These are phyloP conservation scores for Plasmopara muralis DNA, from an alignment of 352 stramenopile genomes.

Conservation along the genomic window DNA sequence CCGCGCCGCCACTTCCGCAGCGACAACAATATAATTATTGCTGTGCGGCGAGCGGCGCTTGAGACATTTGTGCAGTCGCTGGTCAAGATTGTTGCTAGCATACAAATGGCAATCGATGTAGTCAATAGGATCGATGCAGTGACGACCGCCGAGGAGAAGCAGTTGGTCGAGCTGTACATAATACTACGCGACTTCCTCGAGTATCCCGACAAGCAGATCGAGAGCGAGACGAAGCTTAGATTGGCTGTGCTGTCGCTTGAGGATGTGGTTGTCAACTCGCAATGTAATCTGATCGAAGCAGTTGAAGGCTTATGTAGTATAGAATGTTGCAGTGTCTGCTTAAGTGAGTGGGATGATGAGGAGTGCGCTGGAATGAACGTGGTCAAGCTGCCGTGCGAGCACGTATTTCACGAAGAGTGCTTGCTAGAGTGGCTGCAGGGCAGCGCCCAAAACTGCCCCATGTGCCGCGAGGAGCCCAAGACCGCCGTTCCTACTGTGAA, in stretches of 20 bases:
- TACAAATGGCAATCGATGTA: conserved; percentile 40
- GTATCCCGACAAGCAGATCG: conserved; percentile 82
- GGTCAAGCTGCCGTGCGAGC: conserved; percentile 75
- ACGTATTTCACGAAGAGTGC: conserved; percentile 84
- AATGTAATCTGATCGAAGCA: conserved; percentile 51
- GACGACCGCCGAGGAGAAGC: conserved; percentile 27
- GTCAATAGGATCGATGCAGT: neutral
- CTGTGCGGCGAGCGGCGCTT: conserved; percentile 54
- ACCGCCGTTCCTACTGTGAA: conserved; percentile 2
- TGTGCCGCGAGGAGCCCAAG: conserved; percentile 72
- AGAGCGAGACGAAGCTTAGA: conserved; percentile 80
- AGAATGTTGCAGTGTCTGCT: conserved; percentile 82
- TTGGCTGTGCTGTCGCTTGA: conserved; percentile 74
- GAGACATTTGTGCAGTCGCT: conserved; percentile 77
- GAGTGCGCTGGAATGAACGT: conserved; percentile 77
- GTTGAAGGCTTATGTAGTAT: conserved; percentile 35
- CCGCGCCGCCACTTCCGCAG: conserved; percentile 63
- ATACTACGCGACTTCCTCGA: conserved; percentile 75
- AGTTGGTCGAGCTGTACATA: conserved; percentile 58
- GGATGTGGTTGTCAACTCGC: conserved; percentile 72
- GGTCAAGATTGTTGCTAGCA: conserved; percentile 74
- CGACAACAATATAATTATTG: conserved; percentile 72
- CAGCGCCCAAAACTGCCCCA: conserved; percentile 68
- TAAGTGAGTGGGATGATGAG: conserved; percentile 76
- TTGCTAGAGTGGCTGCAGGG: conserved; percentile 81